These are phyloP conservation scores for Thuja plicata DNA, from an alignment of 83 land plant genomes.

Conservation along the genomic window DNA sequence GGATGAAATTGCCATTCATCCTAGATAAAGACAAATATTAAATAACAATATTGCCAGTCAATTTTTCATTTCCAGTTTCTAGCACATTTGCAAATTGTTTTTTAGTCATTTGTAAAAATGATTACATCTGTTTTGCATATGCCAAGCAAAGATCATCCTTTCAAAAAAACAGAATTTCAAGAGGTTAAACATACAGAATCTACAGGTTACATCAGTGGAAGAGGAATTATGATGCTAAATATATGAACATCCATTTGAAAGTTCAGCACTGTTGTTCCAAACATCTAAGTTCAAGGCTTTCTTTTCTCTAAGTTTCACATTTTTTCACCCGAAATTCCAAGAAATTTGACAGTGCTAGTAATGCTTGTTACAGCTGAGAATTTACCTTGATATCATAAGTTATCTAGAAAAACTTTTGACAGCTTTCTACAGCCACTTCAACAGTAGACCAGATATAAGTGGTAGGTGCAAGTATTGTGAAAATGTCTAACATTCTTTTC, in stretches of 20 bases:
- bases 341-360: not conserved
- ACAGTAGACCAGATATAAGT: not conserved
- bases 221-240: not conserved
- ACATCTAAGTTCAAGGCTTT: not conserved
- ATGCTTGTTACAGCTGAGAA: not conserved
- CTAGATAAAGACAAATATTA: not conserved
- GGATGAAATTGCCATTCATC: not conserved
- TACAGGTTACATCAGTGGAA: not conserved
- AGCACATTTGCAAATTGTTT: not conserved
- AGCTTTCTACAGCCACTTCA: not conserved
- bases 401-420: not conserved
- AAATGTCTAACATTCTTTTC: not conserved
- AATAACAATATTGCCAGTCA: not conserved
- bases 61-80: not conserved
- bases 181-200: not conserved
- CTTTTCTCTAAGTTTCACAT: not conserved
- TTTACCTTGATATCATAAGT: not conserved
- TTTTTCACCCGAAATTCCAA: not conserved
- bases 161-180: not conserved
- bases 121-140: not conserved
- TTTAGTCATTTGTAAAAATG: not conserved
- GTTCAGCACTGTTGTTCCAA: not conserved
- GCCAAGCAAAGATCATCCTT: not conserved
- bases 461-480: not conserved
- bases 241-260: not conserved